Evolutionary conservation across 2,329 filamentous ascomycete genomes (phyloP), one percentile per base, ranked within the genome.

Genomic region (Ophiostoma tasmaniense): DNA sequence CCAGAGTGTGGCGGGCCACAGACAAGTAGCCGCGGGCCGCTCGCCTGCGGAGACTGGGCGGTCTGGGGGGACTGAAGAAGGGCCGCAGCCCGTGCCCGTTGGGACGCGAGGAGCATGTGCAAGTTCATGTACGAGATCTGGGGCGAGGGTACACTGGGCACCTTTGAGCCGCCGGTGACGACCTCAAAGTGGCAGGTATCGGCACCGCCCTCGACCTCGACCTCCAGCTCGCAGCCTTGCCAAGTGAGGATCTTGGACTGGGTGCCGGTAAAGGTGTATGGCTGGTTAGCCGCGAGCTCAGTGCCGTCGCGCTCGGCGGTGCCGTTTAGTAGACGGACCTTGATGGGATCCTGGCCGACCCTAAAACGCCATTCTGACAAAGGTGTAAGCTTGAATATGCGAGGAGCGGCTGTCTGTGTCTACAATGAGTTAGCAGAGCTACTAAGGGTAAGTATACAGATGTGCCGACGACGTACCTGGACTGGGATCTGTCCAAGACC

Each of bases 231-330:
- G 79, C 93, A 97, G 74, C 95, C 94, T 75, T 94, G 88, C 90
- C 92, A 97, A 66, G 93, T 96, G 78, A 91, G 91, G 75, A 99
- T 90, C 71, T 94, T 93, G 70, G 91, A 90, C 81, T 96, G 96
- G 73, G 86, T 86, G 69, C 92, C 91, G 64, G 86, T 85, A 78
- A 99, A 94, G 39, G 84, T 89, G 81, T 98, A 98, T 11, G 86
- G 84, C 67, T 90, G 90, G 69, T 90, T 90, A 11, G 87, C 84
- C 13, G 93, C 93, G 61, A 99, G 89, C 80, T 99, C 95, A 68
- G 94, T 93, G 76, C 95, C 95, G 77, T 98, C 97, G 76, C 96
- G 88, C 79, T 99, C 95, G 66, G 94, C 95, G 1, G 89, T 92
- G 71, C 95, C 95, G 42, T 85, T 87, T 69, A 92, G 80, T 33